A percentile compares a stretch with the other conserved stretches of the same genome.
phyloP scores from a whole-genome alignment of 2,329 filamentous ascomycete genomes.

The Teratosphaeria epicoccoides region DNA sequence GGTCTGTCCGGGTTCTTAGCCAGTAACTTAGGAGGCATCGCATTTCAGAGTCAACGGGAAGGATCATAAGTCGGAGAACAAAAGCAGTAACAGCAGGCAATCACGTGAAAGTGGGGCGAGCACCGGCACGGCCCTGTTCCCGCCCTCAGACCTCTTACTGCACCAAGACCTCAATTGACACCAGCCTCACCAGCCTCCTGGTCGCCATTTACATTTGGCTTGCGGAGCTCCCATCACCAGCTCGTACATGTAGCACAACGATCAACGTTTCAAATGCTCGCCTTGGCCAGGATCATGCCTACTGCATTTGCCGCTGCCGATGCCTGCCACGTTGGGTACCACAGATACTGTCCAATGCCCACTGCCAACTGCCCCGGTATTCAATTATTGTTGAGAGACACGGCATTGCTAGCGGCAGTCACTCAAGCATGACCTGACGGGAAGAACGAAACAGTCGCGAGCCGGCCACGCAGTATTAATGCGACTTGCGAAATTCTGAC shows the following conservation, averaged over 20 bases:
- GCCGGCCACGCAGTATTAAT: neutral
- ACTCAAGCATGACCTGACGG: neutral
- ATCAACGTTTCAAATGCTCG: neutral
- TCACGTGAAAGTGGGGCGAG: neutral
- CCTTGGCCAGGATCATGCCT: neutral
- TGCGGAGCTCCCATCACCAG: neutral
- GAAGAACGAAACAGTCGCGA: neutral
- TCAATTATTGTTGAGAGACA: too few species aligned
- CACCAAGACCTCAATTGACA: too few species aligned
- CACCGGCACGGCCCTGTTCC: neutral
- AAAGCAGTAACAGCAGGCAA: neutral
- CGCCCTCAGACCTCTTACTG: too few species aligned
- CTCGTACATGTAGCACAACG: neutral
- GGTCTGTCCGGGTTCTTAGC: slow-evolving; percentile 18
- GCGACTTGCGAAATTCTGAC: neutral
- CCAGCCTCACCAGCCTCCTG: neutral
- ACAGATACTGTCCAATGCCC: neutral
- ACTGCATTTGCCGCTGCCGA: neutral
- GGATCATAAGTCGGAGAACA: neutral
- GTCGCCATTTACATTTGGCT: neutral
- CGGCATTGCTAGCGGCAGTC: neutral
- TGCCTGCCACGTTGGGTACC: neutral
- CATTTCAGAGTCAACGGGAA: too few species aligned
- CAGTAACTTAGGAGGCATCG: slow-evolving; percentile 25
- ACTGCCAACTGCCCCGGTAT: too few species aligned